Conservation (phyloP, 2,329 filamentous ascomycete species). For the Pezicula carpinea region DNA sequence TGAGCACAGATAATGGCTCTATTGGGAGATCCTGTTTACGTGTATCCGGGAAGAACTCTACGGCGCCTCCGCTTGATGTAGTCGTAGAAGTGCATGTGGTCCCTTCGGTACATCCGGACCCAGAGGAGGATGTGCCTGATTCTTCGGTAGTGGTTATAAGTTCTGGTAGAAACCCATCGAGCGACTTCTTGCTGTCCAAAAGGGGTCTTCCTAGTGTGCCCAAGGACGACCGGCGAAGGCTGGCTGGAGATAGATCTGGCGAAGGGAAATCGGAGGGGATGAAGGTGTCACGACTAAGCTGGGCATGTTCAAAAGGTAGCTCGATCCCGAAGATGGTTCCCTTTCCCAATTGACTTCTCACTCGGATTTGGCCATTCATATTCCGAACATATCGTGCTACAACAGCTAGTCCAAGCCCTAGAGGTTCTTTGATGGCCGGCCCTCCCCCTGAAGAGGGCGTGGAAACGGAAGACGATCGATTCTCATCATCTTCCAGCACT, state of each 20-base stretch:
- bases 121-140: too few relatives aligned
- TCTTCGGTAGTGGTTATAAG: too few relatives aligned
- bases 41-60: neutral
- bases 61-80: neutral
- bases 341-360: slow-evolving; percentile 18
- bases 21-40: slow-evolving; percentile 44
- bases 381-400: slow-evolving; percentile 21
- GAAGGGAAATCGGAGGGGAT: neutral
- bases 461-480: slow-evolving; percentile 5
- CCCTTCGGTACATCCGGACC: too few relatives aligned
- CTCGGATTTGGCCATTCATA: slow-evolving; percentile 19
- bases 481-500: slow-evolving; percentile 15
- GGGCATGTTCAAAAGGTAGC: slow-evolving; percentile 17
- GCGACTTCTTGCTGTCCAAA: too few relatives aligned
- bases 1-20: slow-evolving; percentile 44
- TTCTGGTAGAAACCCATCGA: too few relatives aligned
- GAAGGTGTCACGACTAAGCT: neutral
- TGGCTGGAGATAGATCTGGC: neutral
- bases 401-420: slow-evolving; percentile 16
- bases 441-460: neutral
- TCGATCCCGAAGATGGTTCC: slow-evolving; percentile 21
- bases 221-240: neutral
- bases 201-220: too few relatives aligned
- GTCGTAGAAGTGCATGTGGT: neutral
- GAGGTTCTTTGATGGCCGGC: slow-evolving; percentile 1